phyloP scores from a whole-genome alignment of 2,329 filamentous ascomycete species.

The Coniosporium tulheliwenetii region DNA sequence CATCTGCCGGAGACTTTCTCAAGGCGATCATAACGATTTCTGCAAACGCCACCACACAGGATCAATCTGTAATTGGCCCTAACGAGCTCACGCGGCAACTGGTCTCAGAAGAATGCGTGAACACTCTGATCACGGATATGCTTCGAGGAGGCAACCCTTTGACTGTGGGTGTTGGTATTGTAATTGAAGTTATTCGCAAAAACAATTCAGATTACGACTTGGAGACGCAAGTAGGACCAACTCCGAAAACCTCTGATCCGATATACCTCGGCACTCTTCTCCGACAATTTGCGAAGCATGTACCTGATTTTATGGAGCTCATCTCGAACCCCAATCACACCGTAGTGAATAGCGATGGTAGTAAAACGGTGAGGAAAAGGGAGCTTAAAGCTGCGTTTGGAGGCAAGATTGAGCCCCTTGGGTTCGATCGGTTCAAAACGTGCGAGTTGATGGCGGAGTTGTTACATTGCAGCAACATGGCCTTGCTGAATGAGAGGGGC shows the following conservation, averaged over 20 bases:
- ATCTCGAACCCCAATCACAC: slow-evolving; percentile 59
- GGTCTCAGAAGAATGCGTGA: slow-evolving; percentile 71
- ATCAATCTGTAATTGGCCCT: slow-evolving; percentile 96
- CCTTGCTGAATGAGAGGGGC: slow-evolving; percentile 76
- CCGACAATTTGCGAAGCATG: slow-evolving; percentile 74
- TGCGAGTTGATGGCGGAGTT: slow-evolving; percentile 98
- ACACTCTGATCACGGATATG: slow-evolving; percentile 82
- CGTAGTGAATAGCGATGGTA: slow-evolving; percentile 38
- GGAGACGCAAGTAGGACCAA: slow-evolving; percentile 69
- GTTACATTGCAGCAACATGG: slow-evolving; percentile 97
- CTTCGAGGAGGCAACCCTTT: slow-evolving; percentile 82
- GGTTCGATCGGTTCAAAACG: slow-evolving; percentile 96
- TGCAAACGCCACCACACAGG: slow-evolving; percentile 92
- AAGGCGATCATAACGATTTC: slow-evolving; percentile 99
- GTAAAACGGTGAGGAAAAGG: slow-evolving; percentile 50
- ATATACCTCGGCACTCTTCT: slow-evolving; percentile 90
- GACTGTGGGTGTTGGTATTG: slow-evolving; percentile 89
- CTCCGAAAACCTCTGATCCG: slow-evolving; percentile 72
- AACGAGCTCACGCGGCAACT: slow-evolving; percentile 93
- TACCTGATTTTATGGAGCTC: slow-evolving; percentile 85
- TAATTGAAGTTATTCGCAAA: slow-evolving; percentile 97
- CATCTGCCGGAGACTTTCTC: slow-evolving; percentile 89
- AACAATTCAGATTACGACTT: slow-evolving; percentile 99
- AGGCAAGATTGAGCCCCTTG: slow-evolving; percentile 77
- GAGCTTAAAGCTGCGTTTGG: slow-evolving; percentile 80